phyloP scores from a whole-genome alignment of 345 rosid genomes.

The Litchi chinensis region DNA sequence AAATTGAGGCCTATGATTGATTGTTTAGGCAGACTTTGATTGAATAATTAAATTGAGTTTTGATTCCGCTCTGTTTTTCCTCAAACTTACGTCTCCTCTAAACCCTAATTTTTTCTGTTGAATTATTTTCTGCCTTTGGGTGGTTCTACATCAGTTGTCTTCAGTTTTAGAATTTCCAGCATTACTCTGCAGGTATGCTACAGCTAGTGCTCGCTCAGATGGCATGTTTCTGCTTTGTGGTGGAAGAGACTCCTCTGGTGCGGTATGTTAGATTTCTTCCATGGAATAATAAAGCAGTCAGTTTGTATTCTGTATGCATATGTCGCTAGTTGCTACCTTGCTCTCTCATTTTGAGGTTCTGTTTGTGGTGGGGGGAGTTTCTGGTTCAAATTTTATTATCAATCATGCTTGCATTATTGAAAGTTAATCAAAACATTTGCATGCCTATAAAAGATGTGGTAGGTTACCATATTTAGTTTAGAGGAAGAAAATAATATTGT shows the following conservation, averaged over 20 bases:
- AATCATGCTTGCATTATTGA: not conserved
- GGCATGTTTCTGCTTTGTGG: slow-evolving; percentile 99
- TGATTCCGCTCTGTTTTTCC: too few species aligned
- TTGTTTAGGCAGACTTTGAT: too few species aligned
- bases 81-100: too few species aligned
- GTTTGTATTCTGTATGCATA: slow-evolving; percentile 8
- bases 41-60: too few species aligned
- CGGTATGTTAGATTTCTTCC: slow-evolving; percentile 51
- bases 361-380: not conserved
- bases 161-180: slow-evolving; percentile 22
- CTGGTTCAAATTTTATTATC: not conserved
- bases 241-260: slow-evolving; percentile 89
- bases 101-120: too few species aligned
- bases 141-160: not conserved
- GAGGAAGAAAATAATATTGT: not conserved
- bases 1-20: too few species aligned
- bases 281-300: slow-evolving; percentile 7
- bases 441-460: not conserved
- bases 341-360: not conserved
- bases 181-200: slow-evolving; percentile 75
- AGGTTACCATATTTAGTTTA: not conserved
- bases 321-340: not conserved
- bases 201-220: slow-evolving; percentile 94
- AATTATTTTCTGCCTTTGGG: slow-evolving; percentile 5
- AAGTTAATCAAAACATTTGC: not conserved